phyloP scores from a whole-genome alignment of 2,329 filamentous ascomycete species.

The Camillea tinctor region DNA sequence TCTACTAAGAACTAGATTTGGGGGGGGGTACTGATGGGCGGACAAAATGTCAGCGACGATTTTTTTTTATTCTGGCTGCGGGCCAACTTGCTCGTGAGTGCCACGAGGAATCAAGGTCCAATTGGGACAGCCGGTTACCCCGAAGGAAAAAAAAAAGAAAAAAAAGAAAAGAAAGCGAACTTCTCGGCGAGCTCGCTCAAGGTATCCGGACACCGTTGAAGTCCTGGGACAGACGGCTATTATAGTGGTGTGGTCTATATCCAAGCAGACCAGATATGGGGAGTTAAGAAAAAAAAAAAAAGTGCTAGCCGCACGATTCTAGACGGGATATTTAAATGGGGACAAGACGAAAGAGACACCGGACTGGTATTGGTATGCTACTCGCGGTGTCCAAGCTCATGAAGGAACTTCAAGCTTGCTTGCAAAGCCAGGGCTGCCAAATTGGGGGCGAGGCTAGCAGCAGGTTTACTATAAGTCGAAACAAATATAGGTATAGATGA shows the following conservation, averaged over 20 bases:
- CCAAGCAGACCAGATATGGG: constrained; percentile 4
- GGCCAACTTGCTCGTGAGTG: constrained; percentile 1
- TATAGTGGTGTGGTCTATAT: not conserved
- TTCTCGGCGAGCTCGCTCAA: not conserved
- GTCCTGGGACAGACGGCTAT: not conserved
- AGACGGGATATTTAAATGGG: constrained; percentile 19
- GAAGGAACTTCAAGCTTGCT: constrained; percentile 27
- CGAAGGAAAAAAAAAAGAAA: constrained; percentile 6
- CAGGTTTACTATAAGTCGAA: constrained; percentile 22
- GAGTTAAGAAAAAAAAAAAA: constrained; percentile 18
- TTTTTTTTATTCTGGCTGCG: constrained; percentile 1
- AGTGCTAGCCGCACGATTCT: constrained; percentile 27
- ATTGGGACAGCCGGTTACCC: constrained; percentile 6
- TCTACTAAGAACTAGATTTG: constrained; percentile 4
- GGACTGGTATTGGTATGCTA: constrained; percentile 23
- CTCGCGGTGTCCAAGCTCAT: constrained; percentile 27
- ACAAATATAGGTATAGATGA: constrained; percentile 14
- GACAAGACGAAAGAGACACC: constrained; percentile 16
- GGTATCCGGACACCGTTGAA: not conserved
- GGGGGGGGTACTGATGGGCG: constrained; percentile 10
- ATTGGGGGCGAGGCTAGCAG: constrained; percentile 26
- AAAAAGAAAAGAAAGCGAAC: constrained; percentile 2
- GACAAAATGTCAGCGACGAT: not conserved
- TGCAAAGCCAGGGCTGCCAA: constrained; percentile 21
- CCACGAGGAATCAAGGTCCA: not conserved